Evolutionary conservation across 78 protist species (phyloP).

Genomic region (Creolimax fragrantissima): DNA sequence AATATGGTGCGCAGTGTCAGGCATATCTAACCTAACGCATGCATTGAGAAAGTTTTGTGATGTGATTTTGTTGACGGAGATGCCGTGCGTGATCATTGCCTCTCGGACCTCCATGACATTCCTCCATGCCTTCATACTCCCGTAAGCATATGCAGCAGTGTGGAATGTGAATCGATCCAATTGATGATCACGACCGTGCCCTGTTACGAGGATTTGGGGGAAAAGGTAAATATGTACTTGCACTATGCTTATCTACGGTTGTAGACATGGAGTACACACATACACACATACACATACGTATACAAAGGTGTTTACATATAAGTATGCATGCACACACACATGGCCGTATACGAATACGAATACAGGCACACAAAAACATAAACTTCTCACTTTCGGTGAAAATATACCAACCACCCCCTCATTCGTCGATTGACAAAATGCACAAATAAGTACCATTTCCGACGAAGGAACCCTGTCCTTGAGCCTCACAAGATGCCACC

Average conservation of each 20-base stretch:
- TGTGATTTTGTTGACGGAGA: background rate
- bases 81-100: background rate
- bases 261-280: background rate
- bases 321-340: background rate
- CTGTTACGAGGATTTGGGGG: background rate
- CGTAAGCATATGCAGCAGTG: background rate
- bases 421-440: background rate
- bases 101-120: background rate
- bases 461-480: no score
- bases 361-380: background rate
- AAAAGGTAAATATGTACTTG: background rate
- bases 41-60: no score
- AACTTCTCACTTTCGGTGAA: background rate
- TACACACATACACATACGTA: background rate
- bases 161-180: background rate
- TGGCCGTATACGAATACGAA: background rate
- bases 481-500: no score
- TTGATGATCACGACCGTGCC: background rate
- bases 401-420: background rate
- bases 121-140: background rate
- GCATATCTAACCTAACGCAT: background rate
- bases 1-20: no score
- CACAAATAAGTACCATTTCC: background rate
- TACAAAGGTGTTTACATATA: background rate
- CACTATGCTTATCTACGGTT: background rate